Evolutionary conservation across 768 basidiomycete species (phyloP), one percentile per base, ranked within the genome.

Genomic region (Tubosaeta brunneosetosa): DNA sequence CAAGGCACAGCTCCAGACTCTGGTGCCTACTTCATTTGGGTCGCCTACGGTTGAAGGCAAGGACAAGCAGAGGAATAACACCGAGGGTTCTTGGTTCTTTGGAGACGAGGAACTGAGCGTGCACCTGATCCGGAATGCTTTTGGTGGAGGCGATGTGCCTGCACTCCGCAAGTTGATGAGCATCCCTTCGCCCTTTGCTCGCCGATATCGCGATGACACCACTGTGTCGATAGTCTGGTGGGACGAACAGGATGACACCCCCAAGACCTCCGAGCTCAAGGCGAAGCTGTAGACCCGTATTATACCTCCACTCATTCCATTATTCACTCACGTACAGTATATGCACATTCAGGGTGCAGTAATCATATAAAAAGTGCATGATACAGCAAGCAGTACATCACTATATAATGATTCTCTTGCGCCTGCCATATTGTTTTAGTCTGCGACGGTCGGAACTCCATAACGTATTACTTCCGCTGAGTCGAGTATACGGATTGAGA

Each of bases 61-160:
- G 65, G 71, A 76, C 57, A 76, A 76, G 65, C 56, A 45, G 47
- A 67, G 58, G 44, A 66, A 68, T 48, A 61, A 56, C 22, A 61
- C 61, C 10, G 63, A 75, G 31, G 82, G 82, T 13, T 74, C 77
- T 10, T 93, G 91, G 91, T 77, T 80, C 8, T 95, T 94, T 59
- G 79, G 76, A 44, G 90, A 94, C 61, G 83, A 84, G 16, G 88
- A 92, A 60, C 63, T 89, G 50, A 79, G 86, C 55, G 82, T 87
- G 36, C 93, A 94, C 68, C 73, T 95, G 16, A 91, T 94, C 52
- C 78, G 92, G 55, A 95, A 95, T 63, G 90, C 92, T n/a, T 83
- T 94, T 53, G 91, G 91, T n/a, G 91, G 93, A 29, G 88, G 81
- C 2, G 80, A 94, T 62, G 74, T 79, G 49, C 63, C 52, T 44